A percentile compares a stretch with the other conserved stretches of the same genome.
Evolutionary conservation across 208 protist species (phyloP).

Genomic region (Porcisia hertigi): DNA sequence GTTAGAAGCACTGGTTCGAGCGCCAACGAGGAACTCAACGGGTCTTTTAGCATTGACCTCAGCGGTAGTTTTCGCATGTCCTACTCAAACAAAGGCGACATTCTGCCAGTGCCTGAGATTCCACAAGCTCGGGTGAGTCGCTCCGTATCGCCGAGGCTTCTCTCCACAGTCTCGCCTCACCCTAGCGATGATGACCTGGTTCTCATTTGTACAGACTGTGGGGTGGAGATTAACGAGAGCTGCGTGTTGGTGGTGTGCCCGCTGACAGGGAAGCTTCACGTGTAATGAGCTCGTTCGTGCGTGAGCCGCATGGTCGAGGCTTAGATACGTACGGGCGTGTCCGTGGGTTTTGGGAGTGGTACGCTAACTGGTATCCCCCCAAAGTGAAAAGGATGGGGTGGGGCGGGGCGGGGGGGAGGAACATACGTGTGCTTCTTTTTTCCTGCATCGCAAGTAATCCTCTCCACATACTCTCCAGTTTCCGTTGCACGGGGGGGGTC

Average conservation of each 20-base stretch:
- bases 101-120: constrained; percentile 15
- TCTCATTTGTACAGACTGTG: constrained; percentile 66
- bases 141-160: constrained; percentile 10
- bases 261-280: constrained; percentile 52
- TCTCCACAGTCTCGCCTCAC: constrained; percentile 34
- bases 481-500: neutral
- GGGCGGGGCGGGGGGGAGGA: no score
- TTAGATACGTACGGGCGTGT: neutral
- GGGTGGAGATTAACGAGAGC: constrained; percentile 44
- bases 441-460: neutral
- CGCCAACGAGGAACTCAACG: constrained; percentile 18
- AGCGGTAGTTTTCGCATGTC: constrained; percentile 36
- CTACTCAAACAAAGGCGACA: constrained; percentile 31
- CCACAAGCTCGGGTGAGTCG: constrained; percentile 17
- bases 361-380: neutral
- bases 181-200: constrained; percentile 55
- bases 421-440: no score
- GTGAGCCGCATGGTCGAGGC: neutral
- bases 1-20: constrained; percentile 2
- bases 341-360: neutral
- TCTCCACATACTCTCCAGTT: neutral
- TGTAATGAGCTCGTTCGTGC: constrained; percentile 13
- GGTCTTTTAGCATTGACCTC: constrained; percentile 31
- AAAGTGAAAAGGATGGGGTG: neutral
- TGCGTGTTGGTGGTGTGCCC: constrained; percentile 35